Evolutionary conservation across 2,329 filamentous ascomycete genomes (phyloP), one percentile per base, ranked within the genome.

Genomic region (Diaporthe amygdali): DNA sequence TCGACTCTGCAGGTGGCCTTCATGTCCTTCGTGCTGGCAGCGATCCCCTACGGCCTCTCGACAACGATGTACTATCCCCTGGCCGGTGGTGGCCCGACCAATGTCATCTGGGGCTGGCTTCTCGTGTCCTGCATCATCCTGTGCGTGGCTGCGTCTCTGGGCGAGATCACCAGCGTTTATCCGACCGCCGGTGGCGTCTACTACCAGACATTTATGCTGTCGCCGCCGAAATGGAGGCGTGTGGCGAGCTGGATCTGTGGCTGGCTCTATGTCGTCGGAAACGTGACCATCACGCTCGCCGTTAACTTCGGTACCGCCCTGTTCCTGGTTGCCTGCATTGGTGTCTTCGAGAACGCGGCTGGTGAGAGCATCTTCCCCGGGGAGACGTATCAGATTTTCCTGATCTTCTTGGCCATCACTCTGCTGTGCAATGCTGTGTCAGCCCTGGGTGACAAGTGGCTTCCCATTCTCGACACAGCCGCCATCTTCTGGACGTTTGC

Each of bases 201-300:
- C 83, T 94, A 94, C 80, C 92, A 94, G 82, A 91, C 92, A 7
- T 94, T 92, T 78, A 93, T 94, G 89, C 87, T 95, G 17, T 87
- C 92, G 0, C 86, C 91, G 22, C 79, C 86, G 32, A 81, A 80
- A 20, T 92, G 88, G 82, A 90, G 92, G 67, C 88, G 87, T 51
- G 82, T 92, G 20, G 85, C 91, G 20, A 90, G 90, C 39, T 94
- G 91, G 89, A 89, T 93, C 72, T 92, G 90, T 74, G 92, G 92
- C 72, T 95, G 92, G 92, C 84, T 92, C 27, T 95, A 93, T 78
- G 88, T 94, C 22, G 90, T 94, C 66, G 93, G 93, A 71, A 95
- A 95, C 82, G 92, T 94, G 79, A 94, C 92, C 75, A 95, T 95
- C 75, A 94, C 93, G 0, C 85, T 94, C n/a, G 89, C 92, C n/a